Evolutionary conservation across 768 basidiomycete species (phyloP).

Genomic region (Multifurca ochricompacta): DNA sequence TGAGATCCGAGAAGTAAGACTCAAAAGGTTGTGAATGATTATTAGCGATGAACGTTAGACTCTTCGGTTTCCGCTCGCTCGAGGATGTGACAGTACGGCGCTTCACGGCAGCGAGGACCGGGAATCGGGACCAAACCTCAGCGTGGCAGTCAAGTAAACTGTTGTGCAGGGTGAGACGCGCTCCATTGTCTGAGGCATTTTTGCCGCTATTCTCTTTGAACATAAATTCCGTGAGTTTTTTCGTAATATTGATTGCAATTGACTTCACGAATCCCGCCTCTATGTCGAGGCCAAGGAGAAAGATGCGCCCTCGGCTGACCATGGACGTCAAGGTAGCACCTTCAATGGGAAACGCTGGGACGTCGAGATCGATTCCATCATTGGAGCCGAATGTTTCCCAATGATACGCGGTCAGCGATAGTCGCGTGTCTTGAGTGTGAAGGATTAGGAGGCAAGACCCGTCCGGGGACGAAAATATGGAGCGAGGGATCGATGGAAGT

Average conservation of each 20-base stretch:
- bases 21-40: slow-evolving; percentile 30
- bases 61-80: slow-evolving; percentile 27
- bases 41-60: slow-evolving; percentile 39
- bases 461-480: slow-evolving; percentile 44
- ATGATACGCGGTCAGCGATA: slow-evolving; percentile 38
- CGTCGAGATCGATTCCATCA: slow-evolving; percentile 34
- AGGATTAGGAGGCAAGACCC: slow-evolving; percentile 43
- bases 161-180: slow-evolving; percentile 35
- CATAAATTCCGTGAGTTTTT: slow-evolving; percentile 46
- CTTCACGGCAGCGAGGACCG: slow-evolving; percentile 5
- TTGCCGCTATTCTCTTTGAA: slow-evolving; percentile 39
- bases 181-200: slow-evolving; percentile 16
- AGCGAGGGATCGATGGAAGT: slow-evolving; percentile 30
- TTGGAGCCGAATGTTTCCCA: slow-evolving; percentile 50
- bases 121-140: slow-evolving; percentile 14
- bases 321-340: slow-evolving; percentile 38
- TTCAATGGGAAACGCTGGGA: slow-evolving; percentile 25
- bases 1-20: slow-evolving; percentile 39
- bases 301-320: slow-evolving; percentile 33
- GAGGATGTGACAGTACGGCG: slow-evolving; percentile 6
- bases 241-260: slow-evolving; percentile 43
- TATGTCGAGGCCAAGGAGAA: slow-evolving; percentile 37
- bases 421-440: slow-evolving; percentile 14
- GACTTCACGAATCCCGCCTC: slow-evolving; percentile 32
- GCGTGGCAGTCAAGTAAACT: slow-evolving; percentile 13